Evolutionary conservation across 495 filamentous ascomycete species (phyloP), one percentile per base, ranked within the genome.

Genomic region (Hypoxylon intermedium): DNA sequence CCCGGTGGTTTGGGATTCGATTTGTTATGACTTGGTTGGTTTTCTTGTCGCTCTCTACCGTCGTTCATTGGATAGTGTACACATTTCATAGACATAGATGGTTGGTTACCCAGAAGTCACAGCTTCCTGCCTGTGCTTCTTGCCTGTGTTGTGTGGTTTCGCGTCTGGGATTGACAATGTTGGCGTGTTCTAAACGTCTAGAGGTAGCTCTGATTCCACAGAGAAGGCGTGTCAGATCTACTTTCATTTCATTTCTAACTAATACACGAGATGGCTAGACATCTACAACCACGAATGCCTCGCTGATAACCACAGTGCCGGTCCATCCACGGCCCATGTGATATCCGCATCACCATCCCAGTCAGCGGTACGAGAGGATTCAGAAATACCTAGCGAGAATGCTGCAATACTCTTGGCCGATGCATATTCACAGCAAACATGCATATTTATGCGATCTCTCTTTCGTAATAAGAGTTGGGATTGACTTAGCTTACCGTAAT

Each of bases 151-250:
- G 53, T 64, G 55, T 47, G 61, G 48, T 45, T 40, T 54, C 9
- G 9, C 34, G 15, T 0, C 20, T 19, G 33, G 15, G 20, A 34
- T 45, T 5, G 40, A 16, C 7, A 34, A n/a, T 41, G 38, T 33
- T 5, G 38, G 41, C n/a, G 43, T 3, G 13, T 58, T 15, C 11
- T 42, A 34, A 37, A 26, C 37, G 30, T 49, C 60, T 34, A 58
- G 60, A 58, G 54, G 41, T 33, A 20, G 24, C 23, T 5, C 33
- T 24, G 47, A 53, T 63, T 63, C 57, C 60, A 53, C 58, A 63
- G 58, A 58, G 5, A 33, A 23, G 7, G 7, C 24, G 24, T 3
- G 24, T 7, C 24, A 4, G 24, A 4, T 26, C 24, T 36, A 42
- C 3, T 11, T 44, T 6, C 37, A 9, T 12, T 18, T 16, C 41